phyloP scores from a whole-genome alignment of 805 yeast genomes.

The Lachancea meyersii region DNA sequence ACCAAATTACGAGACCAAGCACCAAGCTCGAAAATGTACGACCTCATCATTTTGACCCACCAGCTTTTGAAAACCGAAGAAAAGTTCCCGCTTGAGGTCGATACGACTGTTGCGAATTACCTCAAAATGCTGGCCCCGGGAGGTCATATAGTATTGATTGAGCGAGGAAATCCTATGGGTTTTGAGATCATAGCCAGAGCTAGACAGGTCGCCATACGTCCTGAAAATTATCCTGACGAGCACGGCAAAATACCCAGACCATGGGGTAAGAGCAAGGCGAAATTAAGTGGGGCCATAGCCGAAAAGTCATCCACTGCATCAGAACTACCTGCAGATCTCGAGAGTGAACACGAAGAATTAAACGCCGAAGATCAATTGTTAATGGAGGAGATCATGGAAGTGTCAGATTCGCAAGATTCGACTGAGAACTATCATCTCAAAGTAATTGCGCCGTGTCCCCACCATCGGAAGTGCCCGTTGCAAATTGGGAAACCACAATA shows the following conservation, averaged over 20 bases:
- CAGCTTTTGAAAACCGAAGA: slow-evolving; percentile 58
- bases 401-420: slow-evolving; percentile 35
- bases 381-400: neutral
- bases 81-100: slow-evolving; percentile 68
- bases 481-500: slow-evolving; percentile 70
- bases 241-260: slow-evolving; percentile 65
- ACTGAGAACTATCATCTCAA: slow-evolving; percentile 46
- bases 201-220: slow-evolving; percentile 83
- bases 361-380: neutral
- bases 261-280: slow-evolving; percentile 46
- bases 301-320: slow-evolving; percentile 10
- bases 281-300: slow-evolving; percentile 16
- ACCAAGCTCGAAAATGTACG: slow-evolving; percentile 54
- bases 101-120: slow-evolving; percentile 53
- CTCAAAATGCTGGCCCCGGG: slow-evolving; percentile 62
- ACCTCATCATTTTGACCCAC: slow-evolving; percentile 76
- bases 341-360: neutral
- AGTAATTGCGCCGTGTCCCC: slow-evolving; percentile 85
- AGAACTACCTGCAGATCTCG: neutral
- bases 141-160: slow-evolving; percentile 74
- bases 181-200: slow-evolving; percentile 87
- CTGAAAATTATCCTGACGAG: slow-evolving; percentile 55
- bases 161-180: slow-evolving; percentile 86
- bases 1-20: slow-evolving; percentile 51
- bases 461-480: slow-evolving; percentile 79